Conservation (phyloP, 768 basidiomycete genomes). For the Hygrocybe coccinea region DNA sequence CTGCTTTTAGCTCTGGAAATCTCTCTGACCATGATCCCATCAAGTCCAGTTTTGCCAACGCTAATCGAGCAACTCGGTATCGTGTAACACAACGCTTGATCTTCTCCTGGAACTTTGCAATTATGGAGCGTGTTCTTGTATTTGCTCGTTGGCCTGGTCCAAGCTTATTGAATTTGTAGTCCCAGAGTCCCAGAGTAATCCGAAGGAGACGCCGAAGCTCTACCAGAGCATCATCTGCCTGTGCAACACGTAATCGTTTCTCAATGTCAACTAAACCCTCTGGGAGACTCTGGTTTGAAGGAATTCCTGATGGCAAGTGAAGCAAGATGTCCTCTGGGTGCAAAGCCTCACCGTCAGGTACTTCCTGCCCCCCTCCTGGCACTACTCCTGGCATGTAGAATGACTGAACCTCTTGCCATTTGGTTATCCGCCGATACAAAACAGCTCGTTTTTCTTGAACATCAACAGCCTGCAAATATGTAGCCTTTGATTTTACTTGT, state of each 20-base stretch:
- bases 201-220: slow-evolving; percentile 9
- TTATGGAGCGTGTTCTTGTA: slow-evolving; percentile 3
- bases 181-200: slow-evolving; percentile 5
- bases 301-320: not conserved
- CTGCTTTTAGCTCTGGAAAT: not conserved
- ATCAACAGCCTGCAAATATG: not conserved
- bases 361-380: not conserved
- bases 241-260: slow-evolving; percentile 4
- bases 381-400: slow-evolving; percentile 8
- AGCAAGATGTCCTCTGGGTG: not conserved
- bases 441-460: slow-evolving; percentile 2
- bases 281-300: not conserved
- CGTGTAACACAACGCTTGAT: not conserved
- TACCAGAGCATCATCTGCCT: slow-evolving; percentile 15
- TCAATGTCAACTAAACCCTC: not conserved
- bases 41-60: not conserved
- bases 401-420: slow-evolving; percentile 1
- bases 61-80: not conserved
- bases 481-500: not conserved
- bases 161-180: slow-evolving; percentile 12
- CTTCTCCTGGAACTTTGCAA: slow-evolving; percentile 2
- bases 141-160: slow-evolving; percentile 6
- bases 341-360: not conserved
- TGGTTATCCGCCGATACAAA: not conserved
- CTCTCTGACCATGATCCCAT: not conserved